Base-by-base conservation (phyloP, 2,329 filamentous ascomycete species). In the Knufia fluminis region DNA sequence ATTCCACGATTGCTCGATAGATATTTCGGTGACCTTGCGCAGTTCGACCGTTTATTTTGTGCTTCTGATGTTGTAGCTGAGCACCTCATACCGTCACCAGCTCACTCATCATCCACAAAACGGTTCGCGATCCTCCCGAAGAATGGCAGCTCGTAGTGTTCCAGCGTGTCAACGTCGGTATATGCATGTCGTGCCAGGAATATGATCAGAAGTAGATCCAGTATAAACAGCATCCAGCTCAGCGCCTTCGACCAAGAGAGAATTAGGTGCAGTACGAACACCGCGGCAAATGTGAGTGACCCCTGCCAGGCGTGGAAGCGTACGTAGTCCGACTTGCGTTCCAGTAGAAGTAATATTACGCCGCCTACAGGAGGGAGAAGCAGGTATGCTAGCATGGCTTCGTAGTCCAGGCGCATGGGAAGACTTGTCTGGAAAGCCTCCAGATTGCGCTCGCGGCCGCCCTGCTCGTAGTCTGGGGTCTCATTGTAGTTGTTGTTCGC, bases 291-390 rank as follows among this genome's bases (percentile, higher is more conserved):
- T 2, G 94, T 68, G 61, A 95, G 73, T 55, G 84, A 83, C 4
- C 85, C 86, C 69, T 98, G 92, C 91, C 92, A 98, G 6, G 92
- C 92, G 67, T 98, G 92, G 60, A 97, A 97, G 55, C 92, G 79
- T 50, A 98, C 92, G 67, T 95, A 98, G 69, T 98, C 92, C 63
- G 89, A 96, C 72, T 95, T 92, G 63, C 90, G 81, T 75, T 98
- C 92, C 55, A 91, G 65, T 39, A 97, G 78, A 57, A 98, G 68
- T 59, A 98, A 68, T 57, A 95, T 66, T 22, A 96, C 86, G 2
- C 85, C 86, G 2, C 91, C 92, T 0, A 90, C 75, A 1, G 92
- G 92, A 54, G 92, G 92, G 12, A 94, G 70, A 44, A 85, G 73
- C 54, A 96, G 64, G 66, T 98, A 98, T 46, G 92, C 91, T 62